Conservation (phyloP, 2,329 filamentous ascomycete genomes). For the Beauveria rudraprayagi region DNA sequence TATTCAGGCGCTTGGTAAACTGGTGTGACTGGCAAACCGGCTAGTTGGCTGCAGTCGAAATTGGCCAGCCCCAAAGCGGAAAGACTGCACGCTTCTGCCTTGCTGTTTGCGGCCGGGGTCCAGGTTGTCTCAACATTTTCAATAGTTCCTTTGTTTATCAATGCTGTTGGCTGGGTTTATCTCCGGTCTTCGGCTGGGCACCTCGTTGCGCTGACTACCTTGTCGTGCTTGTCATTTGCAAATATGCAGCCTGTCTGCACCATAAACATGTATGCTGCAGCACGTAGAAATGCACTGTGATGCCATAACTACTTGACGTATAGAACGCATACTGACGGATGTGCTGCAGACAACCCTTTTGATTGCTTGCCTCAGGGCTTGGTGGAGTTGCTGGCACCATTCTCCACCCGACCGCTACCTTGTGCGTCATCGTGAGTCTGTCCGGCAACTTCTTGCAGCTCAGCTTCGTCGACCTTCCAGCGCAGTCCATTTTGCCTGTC, state of each 20-base stretch:
- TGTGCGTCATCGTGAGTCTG: not conserved
- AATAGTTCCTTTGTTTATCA: not conserved
- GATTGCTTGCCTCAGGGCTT: not conserved
- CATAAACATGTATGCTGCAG: too few species aligned
- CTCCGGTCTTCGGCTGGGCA: not conserved
- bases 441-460: not conserved
- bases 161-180: not conserved
- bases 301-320: too few species aligned
- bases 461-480: not conserved
- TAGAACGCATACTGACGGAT: too few species aligned
- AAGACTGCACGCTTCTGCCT: not conserved
- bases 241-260: not conserved
- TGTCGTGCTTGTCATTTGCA: not conserved
- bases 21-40: too few species aligned
- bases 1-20: too few species aligned
- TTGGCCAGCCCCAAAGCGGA: constrained; percentile 2
- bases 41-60: not conserved
- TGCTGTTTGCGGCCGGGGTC: not conserved
- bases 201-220: not conserved
- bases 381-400: not conserved
- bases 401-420: constrained; percentile 3
- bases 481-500: not conserved
- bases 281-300: too few species aligned
- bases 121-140: not conserved
- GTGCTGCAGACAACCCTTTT: not conserved